Base-by-base conservation (phyloP, 305 asterid species). In the Ilex paraguariensis region DNA sequence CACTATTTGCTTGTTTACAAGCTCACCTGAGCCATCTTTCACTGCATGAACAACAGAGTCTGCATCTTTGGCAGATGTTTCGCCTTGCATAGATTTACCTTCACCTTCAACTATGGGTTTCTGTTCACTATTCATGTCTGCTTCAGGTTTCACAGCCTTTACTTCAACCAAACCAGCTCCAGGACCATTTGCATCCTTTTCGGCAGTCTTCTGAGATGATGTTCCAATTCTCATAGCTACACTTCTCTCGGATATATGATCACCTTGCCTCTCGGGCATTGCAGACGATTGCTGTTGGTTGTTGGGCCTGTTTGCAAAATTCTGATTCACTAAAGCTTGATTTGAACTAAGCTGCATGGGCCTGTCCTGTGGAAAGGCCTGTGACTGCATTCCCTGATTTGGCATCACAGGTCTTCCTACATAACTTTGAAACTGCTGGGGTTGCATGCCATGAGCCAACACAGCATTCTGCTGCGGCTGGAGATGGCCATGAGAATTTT, bases 371-470 rank as follows among this genome's bases (percentile, higher is more conserved):
- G 74, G 69, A 73, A 66, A 68, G 65, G 51, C 73, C 70, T 82
- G 95, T 33, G 72, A 66, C 52, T 70, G 83, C 32, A 60, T 64
- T 69, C 72, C 85, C 31, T 79, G 84, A 82, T 63, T 75, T 55
- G 83, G 80, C 75, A 83, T 77, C 77, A 67, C 14, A 39, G 90
- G 83, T 57, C 79, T 69, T 60, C 79, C 84, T 40, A 33, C 65
- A 77, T 82, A 77, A 75, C 68, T 77, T 36, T 77, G 84, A 44
- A 82, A 48, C 69, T 77, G 95, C 68, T 82, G 96, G 56, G 76
- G 77, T 56, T 73, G 95, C 52, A 75, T 65, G 55, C 72, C 67
- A 61, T 81, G 77, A 16, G 71, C 75, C 50, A 64, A 32, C 42
- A 76, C 58, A 46, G 62, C 73, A 71, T 66, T 77, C 59, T 69